Conservation (phyloP, 176 grass and related monocot genomes). For the Musa acuminata region DNA sequence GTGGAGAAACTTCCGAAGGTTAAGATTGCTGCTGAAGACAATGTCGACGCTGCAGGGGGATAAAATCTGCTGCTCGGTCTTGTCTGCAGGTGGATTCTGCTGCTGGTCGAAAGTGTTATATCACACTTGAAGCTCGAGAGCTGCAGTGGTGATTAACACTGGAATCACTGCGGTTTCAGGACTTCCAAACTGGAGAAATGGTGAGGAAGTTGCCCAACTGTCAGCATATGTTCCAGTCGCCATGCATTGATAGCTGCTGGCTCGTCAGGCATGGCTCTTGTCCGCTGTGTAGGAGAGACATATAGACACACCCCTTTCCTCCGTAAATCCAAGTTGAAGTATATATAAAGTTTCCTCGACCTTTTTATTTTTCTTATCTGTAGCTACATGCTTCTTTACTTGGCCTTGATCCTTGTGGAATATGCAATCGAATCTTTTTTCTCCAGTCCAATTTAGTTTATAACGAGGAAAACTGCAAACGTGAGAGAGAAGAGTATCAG, state of each 20-base stretch:
- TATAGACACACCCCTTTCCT: conserved; percentile 3
- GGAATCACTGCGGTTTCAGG: conserved; percentile 22
- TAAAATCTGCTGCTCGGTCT: conserved; percentile 65
- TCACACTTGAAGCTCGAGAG: too few relatives aligned
- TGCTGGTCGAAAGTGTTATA: not conserved
- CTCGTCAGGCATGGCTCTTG: conserved; percentile 66
- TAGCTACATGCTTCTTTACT: not conserved
- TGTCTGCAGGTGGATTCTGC: conserved; percentile 51
- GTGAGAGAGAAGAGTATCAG: not conserved
- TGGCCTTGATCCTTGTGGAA: not conserved
- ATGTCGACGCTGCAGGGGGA: conserved; percentile 45
- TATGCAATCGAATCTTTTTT: not conserved
- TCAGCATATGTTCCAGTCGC: conserved; percentile 53
- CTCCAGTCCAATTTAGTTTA: too few relatives aligned
- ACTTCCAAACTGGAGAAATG: conserved; percentile 46
- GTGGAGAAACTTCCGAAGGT: too few relatives aligned
- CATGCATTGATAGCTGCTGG: conserved; percentile 69
- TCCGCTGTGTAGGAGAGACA: conserved; percentile 56
- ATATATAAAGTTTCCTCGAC: not conserved
- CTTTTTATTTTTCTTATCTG: not conserved
- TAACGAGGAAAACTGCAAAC: not conserved
- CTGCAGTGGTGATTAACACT: not conserved
- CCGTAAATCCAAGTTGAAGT: not conserved
- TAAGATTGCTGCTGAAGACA: conserved; percentile 10
- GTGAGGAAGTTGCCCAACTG: conserved; percentile 49